Percentiles rank a stretch among this genome's conserved stretches.
Conservation (phyloP, 2,329 filamentous ascomycete species). For the Fusarium avenaceum region DNA sequence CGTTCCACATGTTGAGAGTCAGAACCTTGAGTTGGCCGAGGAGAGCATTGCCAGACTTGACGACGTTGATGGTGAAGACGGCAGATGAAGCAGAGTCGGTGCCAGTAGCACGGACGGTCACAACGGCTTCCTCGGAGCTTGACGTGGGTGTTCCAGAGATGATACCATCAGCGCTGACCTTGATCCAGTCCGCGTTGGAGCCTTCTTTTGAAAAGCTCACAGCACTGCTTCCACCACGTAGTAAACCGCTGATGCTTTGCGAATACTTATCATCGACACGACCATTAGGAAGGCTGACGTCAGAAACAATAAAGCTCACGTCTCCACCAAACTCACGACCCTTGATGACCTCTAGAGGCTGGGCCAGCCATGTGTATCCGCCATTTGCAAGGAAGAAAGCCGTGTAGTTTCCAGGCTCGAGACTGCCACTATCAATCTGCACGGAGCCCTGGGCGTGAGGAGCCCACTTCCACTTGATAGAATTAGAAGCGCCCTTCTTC, state of each 20-base stretch:
- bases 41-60: conserved; percentile 45
- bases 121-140: conserved; percentile 32
- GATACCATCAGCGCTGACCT: conserved; percentile 51
- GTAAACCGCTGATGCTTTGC: conserved; percentile 52
- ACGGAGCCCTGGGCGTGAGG: conserved; percentile 48
- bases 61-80: conserved; percentile 53
- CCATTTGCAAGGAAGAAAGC: conserved; percentile 56
- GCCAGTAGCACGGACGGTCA: conserved; percentile 50
- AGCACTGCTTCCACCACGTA: conserved; percentile 46
- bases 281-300: conserved; percentile 55
- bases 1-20: conserved; percentile 58
- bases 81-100: conserved; percentile 48
- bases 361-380: conserved; percentile 55
- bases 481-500: conserved; percentile 44
- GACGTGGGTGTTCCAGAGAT: conserved; percentile 54
- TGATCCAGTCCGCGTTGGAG: conserved; percentile 51
- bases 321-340: conserved; percentile 35
- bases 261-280: conserved; percentile 53
- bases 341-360: conserved; percentile 51
- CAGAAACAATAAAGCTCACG: conserved; percentile 50
- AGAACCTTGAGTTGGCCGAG: conserved; percentile 55
- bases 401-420: conserved; percentile 52
- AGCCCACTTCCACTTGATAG: conserved; percentile 55
- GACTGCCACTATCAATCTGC: conserved; percentile 39
- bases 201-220: conserved; percentile 50